phyloP scores from a whole-genome alignment of 2,329 filamentous ascomycete species.

The Elsinoe necatrix region DNA sequence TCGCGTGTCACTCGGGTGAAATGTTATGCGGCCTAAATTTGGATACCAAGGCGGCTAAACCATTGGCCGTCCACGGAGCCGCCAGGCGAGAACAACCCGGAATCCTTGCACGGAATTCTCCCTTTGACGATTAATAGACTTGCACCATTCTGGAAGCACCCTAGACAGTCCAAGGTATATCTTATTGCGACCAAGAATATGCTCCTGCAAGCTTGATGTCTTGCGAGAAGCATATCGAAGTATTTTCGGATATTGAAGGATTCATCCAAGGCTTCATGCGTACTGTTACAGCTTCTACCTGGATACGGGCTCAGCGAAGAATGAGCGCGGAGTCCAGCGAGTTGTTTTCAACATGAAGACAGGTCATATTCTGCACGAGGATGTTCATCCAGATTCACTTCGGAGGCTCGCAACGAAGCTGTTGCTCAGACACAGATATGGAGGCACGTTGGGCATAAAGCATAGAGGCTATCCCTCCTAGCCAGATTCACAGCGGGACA shows the following conservation, averaged over 20 bases:
- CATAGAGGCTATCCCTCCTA: neutral
- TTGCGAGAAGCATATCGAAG: neutral
- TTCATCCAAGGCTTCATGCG: neutral
- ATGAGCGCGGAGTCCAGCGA: no score
- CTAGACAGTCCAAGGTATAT: neutral
- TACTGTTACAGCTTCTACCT: no score
- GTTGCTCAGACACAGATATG: neutral
- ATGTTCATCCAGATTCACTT: neutral
- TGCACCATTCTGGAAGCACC: neutral
- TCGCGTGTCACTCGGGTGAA: neutral
- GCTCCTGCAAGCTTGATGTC: neutral
- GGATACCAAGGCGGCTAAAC: neutral
- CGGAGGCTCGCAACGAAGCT: neutral
- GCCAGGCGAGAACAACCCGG: neutral
- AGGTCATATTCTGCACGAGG: neutral
- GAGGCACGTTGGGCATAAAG: neutral
- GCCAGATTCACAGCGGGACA: neutral
- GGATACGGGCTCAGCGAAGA: no score
- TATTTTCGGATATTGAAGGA: neutral
- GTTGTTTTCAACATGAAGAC: no score
- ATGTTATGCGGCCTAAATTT: neutral
- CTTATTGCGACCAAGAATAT: neutral
- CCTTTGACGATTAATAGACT: neutral
- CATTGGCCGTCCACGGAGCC: neutral
- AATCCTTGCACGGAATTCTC: neutral